Evolutionary conservation across 371 early-diverging fungal species (phyloP), one percentile per base, ranked within the genome.

Genomic region (Catenaria anguillulae): DNA sequence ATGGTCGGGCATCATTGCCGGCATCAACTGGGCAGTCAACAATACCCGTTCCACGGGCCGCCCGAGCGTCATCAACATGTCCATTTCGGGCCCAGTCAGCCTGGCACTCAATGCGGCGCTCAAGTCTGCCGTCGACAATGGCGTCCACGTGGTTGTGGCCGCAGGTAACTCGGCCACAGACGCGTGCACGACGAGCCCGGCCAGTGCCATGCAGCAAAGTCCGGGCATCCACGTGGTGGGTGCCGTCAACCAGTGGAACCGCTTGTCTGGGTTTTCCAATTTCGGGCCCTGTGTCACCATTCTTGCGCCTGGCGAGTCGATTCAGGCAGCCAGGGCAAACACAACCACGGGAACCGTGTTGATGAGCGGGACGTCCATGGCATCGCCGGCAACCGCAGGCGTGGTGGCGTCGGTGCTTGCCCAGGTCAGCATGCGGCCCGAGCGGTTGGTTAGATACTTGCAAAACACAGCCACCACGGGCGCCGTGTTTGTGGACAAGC

Each of bases 81-180:
- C 66, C 37, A 60, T 75, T 23, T 71, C 72, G 43, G 71, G 72
- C 26, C 66, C 69, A 63, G 42, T 61, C 31, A 62, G 40, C 33
- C 34, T n/a, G 24, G 65, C 67, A 33, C 54, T 75, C 24, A 66
- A 76, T 60, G 63, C 71, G 43, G 67, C 71, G 1, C 35, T 67
- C 50, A 70, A 75, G 48, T 65, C 64, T 0, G 65, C 77, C 29
- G 73, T 78, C 33, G 67, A 63, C 29, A 62, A 67, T 10, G 81
- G 83, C 56, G 55, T 84, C 56, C 71, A 75, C 62, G 77, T 80
- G 33, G 72, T 76, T 0, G 78, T 75, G 0, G 85, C 86, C 26
- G 89, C 88, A 10, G 88, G 88, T 52, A 84, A 84, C 70, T 65
- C 69, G 36, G 64, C 68, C 45, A 61, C 68, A 24, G 68, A 78